Percentiles rank a stretch among this genome's conserved stretches.
Conservation (phyloP, 1,139 yeast species). For the Yamadazyma mexicana region DNA sequence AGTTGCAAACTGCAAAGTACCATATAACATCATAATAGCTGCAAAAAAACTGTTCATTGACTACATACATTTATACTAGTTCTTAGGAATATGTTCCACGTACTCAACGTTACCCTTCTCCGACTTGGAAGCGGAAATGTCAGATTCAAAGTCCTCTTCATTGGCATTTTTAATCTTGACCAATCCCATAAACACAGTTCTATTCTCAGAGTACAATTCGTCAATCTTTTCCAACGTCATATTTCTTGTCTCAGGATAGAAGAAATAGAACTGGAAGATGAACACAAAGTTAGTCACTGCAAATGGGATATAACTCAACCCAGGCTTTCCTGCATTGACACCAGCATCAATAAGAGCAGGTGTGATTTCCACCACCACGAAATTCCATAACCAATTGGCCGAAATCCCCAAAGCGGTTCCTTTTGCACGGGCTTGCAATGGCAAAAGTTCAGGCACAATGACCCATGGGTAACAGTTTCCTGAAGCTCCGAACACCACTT, state of each 20-base stretch:
- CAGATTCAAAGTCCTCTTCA: neutral
- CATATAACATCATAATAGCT: too few relatives aligned
- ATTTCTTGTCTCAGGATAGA: slow-evolving; percentile 50
- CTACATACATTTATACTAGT: too few relatives aligned
- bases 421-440: slow-evolving; percentile 24
- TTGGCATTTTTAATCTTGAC: slow-evolving; percentile 8
- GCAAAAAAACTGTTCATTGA: too few relatives aligned
- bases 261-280: slow-evolving; percentile 42
- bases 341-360: slow-evolving; percentile 24
- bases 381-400: slow-evolving; percentile 40
- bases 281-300: slow-evolving; percentile 8
- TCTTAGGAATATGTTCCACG: neutral
- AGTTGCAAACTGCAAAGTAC: too few relatives aligned
- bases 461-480: slow-evolving; percentile 35
- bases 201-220: slow-evolving; percentile 28
- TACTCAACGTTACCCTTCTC: slow-evolving; percentile 6
- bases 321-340: slow-evolving; percentile 13
- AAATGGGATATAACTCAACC: slow-evolving; percentile 11
- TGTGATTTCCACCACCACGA: slow-evolving; percentile 34
- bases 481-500: slow-evolving; percentile 18
- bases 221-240: slow-evolving; percentile 47
- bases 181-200: slow-evolving; percentile 15
- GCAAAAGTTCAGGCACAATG: slow-evolving; percentile 21
- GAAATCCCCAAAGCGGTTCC: slow-evolving; percentile 35
- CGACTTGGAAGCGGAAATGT: neutral